A percentile compares a stretch with the other conserved stretches of the same genome.
These are phyloP conservation scores for Trichoderma virens DNA, from an alignment of 495 filamentous ascomycete genomes.

Conservation along the genomic window DNA sequence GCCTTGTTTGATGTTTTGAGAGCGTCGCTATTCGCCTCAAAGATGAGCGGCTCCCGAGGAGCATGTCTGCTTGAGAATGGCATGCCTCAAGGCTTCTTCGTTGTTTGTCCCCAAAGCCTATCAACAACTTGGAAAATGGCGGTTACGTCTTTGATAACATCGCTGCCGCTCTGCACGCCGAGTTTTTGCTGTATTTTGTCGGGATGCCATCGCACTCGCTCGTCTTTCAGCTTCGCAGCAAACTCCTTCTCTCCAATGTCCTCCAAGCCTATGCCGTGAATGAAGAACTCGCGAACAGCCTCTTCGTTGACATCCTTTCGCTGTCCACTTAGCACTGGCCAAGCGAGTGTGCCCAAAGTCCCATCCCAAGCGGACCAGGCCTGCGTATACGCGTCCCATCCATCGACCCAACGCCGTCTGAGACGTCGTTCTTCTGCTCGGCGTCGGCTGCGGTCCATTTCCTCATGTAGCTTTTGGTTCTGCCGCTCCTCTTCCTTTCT, in stretches of 20 bases:
- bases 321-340: slow-evolving; percentile 66
- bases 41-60: not conserved
- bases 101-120: slow-evolving; percentile 61
- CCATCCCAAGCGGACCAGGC: slow-evolving; percentile 52
- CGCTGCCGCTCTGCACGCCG: slow-evolving; percentile 56
- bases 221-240: slow-evolving; percentile 61
- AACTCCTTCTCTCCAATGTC: slow-evolving; percentile 40
- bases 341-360: slow-evolving; percentile 49
- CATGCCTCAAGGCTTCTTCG: slow-evolving; percentile 22
- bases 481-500: slow-evolving; percentile 35
- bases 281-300: slow-evolving; percentile 33
- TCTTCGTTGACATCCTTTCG: slow-evolving; percentile 21
- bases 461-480: slow-evolving; percentile 39
- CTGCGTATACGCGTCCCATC: slow-evolving; percentile 57
- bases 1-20: too few relatives aligned
- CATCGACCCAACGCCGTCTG: slow-evolving; percentile 27
- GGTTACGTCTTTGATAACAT: slow-evolving; percentile 68
- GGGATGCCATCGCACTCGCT: slow-evolving; percentile 93
- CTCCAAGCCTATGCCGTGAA: slow-evolving; percentile 32
- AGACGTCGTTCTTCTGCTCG: slow-evolving; percentile 35
- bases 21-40: not conserved
- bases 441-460: slow-evolving; percentile 42
- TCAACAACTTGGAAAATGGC: slow-evolving; percentile 90
- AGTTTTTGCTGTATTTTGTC: slow-evolving; percentile 95
- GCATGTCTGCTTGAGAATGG: too few relatives aligned